phyloP scores from a whole-genome alignment of 805 yeast species.

The Candida easanensis region DNA sequence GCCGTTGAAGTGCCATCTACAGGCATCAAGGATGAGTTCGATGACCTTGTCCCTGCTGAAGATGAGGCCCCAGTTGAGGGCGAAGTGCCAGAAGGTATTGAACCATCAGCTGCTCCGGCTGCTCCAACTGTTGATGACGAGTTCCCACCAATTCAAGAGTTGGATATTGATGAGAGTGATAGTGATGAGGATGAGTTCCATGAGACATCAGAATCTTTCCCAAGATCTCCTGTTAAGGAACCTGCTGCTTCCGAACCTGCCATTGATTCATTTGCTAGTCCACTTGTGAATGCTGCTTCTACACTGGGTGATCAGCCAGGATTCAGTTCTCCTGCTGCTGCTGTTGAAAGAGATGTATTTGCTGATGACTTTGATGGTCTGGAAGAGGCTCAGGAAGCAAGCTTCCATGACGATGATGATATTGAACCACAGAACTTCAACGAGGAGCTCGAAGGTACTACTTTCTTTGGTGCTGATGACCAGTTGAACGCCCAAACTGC shows the following conservation, averaged over 20 bases:
- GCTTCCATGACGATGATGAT: conserved; percentile 29
- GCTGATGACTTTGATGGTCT: conserved; percentile 44
- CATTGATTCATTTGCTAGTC: conserved; percentile 4
- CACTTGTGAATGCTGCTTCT: conserved; percentile 17
- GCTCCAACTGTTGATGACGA: conserved; percentile 37
- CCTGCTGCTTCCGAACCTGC: conserved; percentile 16
- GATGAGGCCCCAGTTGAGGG: neutral
- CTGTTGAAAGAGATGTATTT: conserved; percentile 26
- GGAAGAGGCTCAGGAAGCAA: conserved; percentile 38
- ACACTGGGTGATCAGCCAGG: neutral
- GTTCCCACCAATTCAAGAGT: conserved; percentile 32
- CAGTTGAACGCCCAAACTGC: neutral
- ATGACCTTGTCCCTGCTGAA: conserved; percentile 2
- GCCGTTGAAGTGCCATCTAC: too few relatives aligned
- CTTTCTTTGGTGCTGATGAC: conserved; percentile 26
- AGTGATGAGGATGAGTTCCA: conserved; percentile 20
- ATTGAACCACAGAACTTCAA: conserved; percentile 19
- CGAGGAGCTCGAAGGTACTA: conserved; percentile 23
- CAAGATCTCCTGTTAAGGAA: conserved; percentile 14
- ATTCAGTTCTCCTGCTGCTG: conserved; percentile 1
- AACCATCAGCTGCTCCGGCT: conserved; percentile 6
- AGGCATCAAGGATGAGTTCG: conserved; percentile 3
- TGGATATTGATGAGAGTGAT: conserved; percentile 17
- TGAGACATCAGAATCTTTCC: conserved; percentile 16
- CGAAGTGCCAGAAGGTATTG: neutral